Conservation (phyloP, 768 basidiomycete species). For the Tulasnella sp. region DNA sequence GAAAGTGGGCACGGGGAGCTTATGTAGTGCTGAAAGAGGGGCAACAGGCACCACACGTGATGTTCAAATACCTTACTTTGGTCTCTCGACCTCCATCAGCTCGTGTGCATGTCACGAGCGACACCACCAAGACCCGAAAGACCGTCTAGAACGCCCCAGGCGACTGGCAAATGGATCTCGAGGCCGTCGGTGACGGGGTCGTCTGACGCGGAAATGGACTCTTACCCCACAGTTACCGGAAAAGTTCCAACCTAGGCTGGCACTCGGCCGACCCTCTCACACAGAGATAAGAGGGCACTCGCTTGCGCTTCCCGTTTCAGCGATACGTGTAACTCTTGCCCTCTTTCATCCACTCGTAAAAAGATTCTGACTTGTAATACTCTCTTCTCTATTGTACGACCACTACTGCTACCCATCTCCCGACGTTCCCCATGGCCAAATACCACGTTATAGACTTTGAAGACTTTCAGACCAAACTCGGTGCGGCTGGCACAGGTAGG, state of each 20-base stretch:
- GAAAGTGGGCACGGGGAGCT: background rate
- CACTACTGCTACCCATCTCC: background rate
- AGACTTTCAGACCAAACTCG: conserved; percentile 23
- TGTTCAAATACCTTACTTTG: background rate
- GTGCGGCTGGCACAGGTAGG: conserved; percentile 28
- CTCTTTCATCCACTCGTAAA: background rate
- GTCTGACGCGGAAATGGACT: background rate
- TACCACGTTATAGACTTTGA: conserved; percentile 22
- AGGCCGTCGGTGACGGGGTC: background rate
- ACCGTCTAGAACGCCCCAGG: background rate
- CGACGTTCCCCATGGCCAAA: conserved; percentile 17
- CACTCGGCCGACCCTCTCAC: conserved; percentile 6
- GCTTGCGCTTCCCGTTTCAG: background rate
- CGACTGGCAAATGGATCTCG: background rate
- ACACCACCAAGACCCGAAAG: background rate
- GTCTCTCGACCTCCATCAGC: background rate
- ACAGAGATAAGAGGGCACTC: background rate
- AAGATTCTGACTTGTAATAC: background rate
- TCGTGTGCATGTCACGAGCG: background rate
- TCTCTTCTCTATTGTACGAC: background rate
- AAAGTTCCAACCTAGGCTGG: background rate
- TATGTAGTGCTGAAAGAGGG: background rate
- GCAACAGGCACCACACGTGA: background rate
- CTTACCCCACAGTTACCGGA: conserved; percentile 2
- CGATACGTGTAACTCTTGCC: background rate